Evolutionary conservation across 2,329 filamentous ascomycete genomes (phyloP).

Genomic region (Xylaria sp.): DNA sequence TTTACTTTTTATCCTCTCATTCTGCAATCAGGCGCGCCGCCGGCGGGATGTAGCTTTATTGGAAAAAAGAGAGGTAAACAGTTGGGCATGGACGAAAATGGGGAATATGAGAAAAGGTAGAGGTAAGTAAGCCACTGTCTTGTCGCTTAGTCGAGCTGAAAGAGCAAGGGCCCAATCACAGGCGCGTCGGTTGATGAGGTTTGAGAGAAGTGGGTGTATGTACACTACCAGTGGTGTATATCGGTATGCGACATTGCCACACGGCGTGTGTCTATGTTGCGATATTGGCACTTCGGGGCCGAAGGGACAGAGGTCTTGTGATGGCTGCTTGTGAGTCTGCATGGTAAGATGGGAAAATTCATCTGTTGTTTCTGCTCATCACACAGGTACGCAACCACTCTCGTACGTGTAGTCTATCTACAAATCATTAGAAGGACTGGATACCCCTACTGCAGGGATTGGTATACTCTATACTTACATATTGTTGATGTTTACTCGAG

Average conservation of each 20-base stretch:
- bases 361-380: background rate
- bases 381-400: background rate
- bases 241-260: conserved; percentile 19
- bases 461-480: background rate
- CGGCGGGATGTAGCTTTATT: background rate
- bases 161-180: conserved; percentile 20
- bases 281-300: conserved; percentile 23
- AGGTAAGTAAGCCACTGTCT: conserved; percentile 22
- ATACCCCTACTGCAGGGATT: background rate
- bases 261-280: conserved; percentile 5
- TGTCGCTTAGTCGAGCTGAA: conserved; percentile 29
- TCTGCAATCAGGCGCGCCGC: conserved; percentile 15
- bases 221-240: background rate
- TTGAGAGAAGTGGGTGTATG: conserved; percentile 8
- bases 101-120: background rate
- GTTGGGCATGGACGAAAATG: conserved; percentile 5
- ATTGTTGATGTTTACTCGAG: background rate
- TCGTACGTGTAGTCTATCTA: background rate
- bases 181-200: background rate
- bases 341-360: background rate
- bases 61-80: background rate
- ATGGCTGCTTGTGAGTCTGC: background rate
- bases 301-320: conserved; percentile 6
- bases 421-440: background rate
- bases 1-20: background rate